These are phyloP conservation scores for Cymodocea nodosa DNA, from an alignment of 116 monocot genomes.

Conservation along the genomic window DNA sequence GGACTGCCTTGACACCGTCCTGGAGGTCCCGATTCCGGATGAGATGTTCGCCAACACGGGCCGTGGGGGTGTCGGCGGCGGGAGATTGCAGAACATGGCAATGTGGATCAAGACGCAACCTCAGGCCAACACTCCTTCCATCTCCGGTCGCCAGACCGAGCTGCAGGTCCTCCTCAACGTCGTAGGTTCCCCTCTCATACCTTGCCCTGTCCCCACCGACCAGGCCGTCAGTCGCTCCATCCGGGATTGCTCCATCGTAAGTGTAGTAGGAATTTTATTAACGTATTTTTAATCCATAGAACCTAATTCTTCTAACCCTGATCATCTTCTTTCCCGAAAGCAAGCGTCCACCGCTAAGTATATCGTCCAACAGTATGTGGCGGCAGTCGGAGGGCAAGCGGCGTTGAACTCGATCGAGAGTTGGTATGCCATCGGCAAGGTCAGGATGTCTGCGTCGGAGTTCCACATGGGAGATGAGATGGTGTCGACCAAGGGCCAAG, in stretches of 20 bases:
- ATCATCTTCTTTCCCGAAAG: not conserved
- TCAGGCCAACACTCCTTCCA: constrained; percentile 13
- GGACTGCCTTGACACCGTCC: constrained; percentile 62
- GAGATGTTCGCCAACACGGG: constrained; percentile 41
- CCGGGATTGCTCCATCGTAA: constrained; percentile 70
- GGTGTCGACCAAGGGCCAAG: constrained; percentile 22
- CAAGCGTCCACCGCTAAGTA: constrained; percentile 68
- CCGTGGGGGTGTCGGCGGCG: not conserved
- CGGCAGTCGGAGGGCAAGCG: constrained; percentile 68
- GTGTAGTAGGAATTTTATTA: too few relatives aligned
- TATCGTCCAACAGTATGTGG: constrained; percentile 71
- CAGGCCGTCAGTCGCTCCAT: constrained; percentile 49
- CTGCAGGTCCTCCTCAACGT: constrained; percentile 78
- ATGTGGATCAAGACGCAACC: constrained; percentile 59
- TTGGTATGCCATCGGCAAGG: constrained; percentile 68
- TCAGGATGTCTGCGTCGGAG: constrained; percentile 58
- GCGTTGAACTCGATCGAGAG: constrained; percentile 44
- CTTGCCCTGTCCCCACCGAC: constrained; percentile 52
- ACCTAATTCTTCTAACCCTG: too few relatives aligned
- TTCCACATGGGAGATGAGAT: constrained; percentile 44
- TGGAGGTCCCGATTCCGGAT: constrained; percentile 82
- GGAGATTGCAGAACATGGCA: constrained; percentile 28
- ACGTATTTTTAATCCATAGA: too few relatives aligned
- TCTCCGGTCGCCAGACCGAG: constrained; percentile 45
- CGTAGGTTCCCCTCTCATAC: constrained; percentile 73